A percentile compares a stretch with the other conserved stretches of the same genome.
phyloP scores from a whole-genome alignment of 148 eudicot genomes.

The Polygonum maritimum region DNA sequence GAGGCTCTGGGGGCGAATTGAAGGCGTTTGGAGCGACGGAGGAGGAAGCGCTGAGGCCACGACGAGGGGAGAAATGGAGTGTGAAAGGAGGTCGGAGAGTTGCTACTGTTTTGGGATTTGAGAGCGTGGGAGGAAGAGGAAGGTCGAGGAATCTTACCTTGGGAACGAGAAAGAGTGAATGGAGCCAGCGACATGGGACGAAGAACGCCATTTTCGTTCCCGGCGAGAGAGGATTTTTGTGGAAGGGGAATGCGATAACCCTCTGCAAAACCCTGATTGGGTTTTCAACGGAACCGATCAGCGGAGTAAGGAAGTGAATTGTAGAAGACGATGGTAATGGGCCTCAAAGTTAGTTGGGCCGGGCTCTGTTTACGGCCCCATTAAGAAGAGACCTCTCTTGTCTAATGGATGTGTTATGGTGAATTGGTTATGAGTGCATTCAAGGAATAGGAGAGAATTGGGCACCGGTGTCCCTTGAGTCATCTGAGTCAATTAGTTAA shows the following conservation, averaged over 20 bases:
- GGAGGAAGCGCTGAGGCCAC: constrained; percentile 22
- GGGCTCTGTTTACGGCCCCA: background rate
- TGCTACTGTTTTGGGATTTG: constrained; percentile 14
- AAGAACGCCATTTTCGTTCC: constrained; percentile 38
- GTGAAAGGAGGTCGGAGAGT: constrained; percentile 3
- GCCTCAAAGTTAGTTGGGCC: background rate
- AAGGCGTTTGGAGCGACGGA: constrained; percentile 18
- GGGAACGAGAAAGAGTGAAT: constrained; percentile 16
- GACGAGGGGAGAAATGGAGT: constrained; percentile 15
- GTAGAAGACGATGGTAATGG: background rate
- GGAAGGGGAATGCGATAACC: background rate
- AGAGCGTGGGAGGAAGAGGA: constrained; percentile 11
- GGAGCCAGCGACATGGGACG: constrained; percentile 35
- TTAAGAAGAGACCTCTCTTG: background rate
- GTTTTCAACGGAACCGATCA: background rate
- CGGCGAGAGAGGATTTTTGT: background rate
- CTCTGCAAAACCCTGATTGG: constrained; percentile 7
- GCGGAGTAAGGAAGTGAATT: background rate
- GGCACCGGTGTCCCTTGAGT: too few species aligned
- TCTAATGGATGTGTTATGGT: too few species aligned
- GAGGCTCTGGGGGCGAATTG: constrained; percentile 15
- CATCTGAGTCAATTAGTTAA: too few species aligned
- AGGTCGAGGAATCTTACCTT: constrained; percentile 27
- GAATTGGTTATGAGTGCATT: too few species aligned
- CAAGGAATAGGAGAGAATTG: too few species aligned